phyloP scores from a whole-genome alignment of 495 filamentous ascomycete species.

The Xanthoparmelia taractica region DNA sequence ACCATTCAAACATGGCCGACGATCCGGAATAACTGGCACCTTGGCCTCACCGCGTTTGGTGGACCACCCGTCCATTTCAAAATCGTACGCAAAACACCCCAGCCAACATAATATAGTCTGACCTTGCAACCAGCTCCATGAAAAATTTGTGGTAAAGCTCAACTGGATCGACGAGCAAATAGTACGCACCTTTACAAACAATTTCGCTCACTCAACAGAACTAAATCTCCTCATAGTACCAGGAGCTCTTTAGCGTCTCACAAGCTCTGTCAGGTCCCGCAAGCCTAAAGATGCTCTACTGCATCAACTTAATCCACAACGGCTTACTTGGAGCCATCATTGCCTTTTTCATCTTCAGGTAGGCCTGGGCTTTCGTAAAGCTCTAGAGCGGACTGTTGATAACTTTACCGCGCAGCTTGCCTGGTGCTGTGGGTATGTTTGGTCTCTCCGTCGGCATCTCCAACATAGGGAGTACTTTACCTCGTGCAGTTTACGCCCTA shows the following conservation, averaged over 20 bases:
- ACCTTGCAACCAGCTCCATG: constrained; percentile 33
- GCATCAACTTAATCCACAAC: constrained; percentile 52
- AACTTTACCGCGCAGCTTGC: constrained; percentile 44
- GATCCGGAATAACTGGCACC: constrained; percentile 42
- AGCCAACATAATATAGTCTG: not conserved
- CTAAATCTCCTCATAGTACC: constrained; percentile 41
- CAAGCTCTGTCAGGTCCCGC: constrained; percentile 60
- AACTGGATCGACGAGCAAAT: constrained; percentile 61
- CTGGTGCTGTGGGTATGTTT: constrained; percentile 69
- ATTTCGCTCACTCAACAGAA: not conserved
- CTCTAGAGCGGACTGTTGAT: not conserved
- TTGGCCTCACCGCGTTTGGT: constrained; percentile 64
- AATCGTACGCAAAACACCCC: constrained; percentile 36
- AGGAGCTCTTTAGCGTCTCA: constrained; percentile 62
- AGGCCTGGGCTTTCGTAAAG: constrained; percentile 13
- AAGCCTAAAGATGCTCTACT: constrained; percentile 64
- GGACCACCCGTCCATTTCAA: constrained; percentile 64
- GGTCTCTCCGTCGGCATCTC: constrained; percentile 60
- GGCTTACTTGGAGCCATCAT: constrained; percentile 48
- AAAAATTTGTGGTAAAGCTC: constrained; percentile 49
- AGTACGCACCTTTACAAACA: constrained; percentile 29
- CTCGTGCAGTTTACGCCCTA: constrained; percentile 55
- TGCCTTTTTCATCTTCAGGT: constrained; percentile 59
- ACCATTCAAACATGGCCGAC: constrained; percentile 9
- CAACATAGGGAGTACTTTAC: constrained; percentile 48